These are phyloP conservation scores for Hirsutella rhossiliensis DNA, from an alignment of 2,329 filamentous ascomycete genomes.

Conservation along the genomic window DNA sequence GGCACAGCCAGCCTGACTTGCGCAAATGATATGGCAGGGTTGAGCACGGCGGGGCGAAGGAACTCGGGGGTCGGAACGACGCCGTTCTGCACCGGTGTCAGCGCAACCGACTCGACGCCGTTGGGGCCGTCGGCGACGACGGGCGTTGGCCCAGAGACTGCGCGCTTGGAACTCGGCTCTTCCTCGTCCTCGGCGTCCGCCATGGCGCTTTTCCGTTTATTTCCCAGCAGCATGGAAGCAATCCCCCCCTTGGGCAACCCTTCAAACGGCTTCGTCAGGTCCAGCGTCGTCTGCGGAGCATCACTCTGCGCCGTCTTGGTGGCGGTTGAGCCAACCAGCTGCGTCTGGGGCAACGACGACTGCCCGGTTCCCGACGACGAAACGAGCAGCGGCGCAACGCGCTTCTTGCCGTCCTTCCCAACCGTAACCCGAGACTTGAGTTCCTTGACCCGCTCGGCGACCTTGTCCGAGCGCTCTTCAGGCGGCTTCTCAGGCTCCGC, in stretches of 20 bases:
- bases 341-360: slow-evolving; percentile 79
- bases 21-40: slow-evolving; percentile 67
- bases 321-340: slow-evolving; percentile 67
- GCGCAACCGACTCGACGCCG: slow-evolving; percentile 64
- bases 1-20: slow-evolving; percentile 82
- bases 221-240: slow-evolving; percentile 75
- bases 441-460: slow-evolving; percentile 39
- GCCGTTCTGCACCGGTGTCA: slow-evolving; percentile 45
- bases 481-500: slow-evolving; percentile 18
- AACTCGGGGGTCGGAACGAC: slow-evolving; percentile 66
- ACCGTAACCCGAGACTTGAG: slow-evolving; percentile 88
- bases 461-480: slow-evolving; percentile 40
- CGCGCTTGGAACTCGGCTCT: slow-evolving; percentile 36
- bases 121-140: slow-evolving; percentile 68
- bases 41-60: slow-evolving; percentile 76
- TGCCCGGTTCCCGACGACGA: slow-evolving; percentile 79
- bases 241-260: slow-evolving; percentile 85
- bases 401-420: slow-evolving; percentile 93
- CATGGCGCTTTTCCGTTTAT: slow-evolving; percentile 72
- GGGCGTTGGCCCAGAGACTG: slow-evolving; percentile 55
- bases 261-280: slow-evolving; percentile 88
- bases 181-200: slow-evolving; percentile 69
- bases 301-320: slow-evolving; percentile 54
- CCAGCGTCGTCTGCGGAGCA: slow-evolving; percentile 68
- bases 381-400: slow-evolving; percentile 82